A percentile compares a stretch with the other conserved stretches of the same genome.
phyloP scores from a whole-genome alignment of 768 basidiomycete species.

The Kwoniella dendrophila region DNA sequence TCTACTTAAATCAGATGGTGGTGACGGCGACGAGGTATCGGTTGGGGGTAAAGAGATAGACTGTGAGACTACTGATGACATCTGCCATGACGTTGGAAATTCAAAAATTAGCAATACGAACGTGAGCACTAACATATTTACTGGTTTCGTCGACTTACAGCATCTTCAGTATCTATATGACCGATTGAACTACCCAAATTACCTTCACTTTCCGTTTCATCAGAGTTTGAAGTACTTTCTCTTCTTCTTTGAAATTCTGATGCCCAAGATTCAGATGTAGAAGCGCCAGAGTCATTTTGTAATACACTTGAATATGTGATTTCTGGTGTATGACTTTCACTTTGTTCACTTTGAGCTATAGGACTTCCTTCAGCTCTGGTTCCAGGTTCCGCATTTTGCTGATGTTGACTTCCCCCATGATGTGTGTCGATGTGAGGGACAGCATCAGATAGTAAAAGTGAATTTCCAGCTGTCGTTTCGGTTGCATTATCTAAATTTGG shows the following conservation, averaged over 20 bases:
- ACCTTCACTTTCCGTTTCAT: constrained; percentile 23
- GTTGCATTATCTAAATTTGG: constrained; percentile 1
- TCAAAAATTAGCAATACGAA: neutral
- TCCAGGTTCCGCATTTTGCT: neutral
- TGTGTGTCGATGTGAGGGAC: neutral
- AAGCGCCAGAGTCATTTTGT: neutral
- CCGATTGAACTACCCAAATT: constrained; percentile 16
- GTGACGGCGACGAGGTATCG: constrained; percentile 44
- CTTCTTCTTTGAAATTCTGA: constrained; percentile 35
- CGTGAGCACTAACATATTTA: too few species aligned
- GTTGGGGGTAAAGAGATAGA: constrained; percentile 48
- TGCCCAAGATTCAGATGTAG: constrained; percentile 33
- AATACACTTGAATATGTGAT: constrained; percentile 5
- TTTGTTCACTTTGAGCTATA: neutral
- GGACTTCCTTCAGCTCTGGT: neutral
- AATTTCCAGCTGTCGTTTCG: constrained; percentile 18
- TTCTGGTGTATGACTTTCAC: constrained; percentile 11
- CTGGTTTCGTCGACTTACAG: too few species aligned
- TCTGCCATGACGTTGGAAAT: constrained; percentile 18
- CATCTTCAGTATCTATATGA: constrained; percentile 38
- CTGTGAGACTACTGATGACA: constrained; percentile 41
- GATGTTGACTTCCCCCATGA: neutral
- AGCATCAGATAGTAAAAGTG: constrained; percentile 10
- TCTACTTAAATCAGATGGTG: constrained; percentile 36
- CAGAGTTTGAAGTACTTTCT: neutral